Evolutionary conservation across 768 basidiomycete species (phyloP).

Genomic region (Collybiopsis confluens): DNA sequence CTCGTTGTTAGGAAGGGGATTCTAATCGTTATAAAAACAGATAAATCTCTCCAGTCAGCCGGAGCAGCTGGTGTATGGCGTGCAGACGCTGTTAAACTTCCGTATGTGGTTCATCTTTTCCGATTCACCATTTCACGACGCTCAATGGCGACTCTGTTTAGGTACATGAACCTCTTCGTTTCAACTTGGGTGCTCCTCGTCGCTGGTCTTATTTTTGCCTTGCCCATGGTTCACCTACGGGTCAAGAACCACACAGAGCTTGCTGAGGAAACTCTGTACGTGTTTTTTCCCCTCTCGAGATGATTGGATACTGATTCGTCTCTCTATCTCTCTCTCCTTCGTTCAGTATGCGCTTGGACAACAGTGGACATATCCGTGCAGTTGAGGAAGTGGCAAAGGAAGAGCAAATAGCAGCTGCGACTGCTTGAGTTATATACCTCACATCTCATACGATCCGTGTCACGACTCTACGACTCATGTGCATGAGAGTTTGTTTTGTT

Average conservation of each 20-base stretch:
- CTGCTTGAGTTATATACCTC: neutral
- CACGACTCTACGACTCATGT: too few species aligned
- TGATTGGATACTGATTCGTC: neutral
- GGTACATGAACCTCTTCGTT: constrained; percentile 59
- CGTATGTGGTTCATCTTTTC: constrained; percentile 39
- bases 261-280: constrained; percentile 52
- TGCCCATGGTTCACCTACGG: constrained; percentile 71
- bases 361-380: neutral
- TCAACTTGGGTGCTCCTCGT: constrained; percentile 73
- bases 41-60: constrained; percentile 75
- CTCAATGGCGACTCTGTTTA: too few species aligned
- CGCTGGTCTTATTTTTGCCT: constrained; percentile 58
- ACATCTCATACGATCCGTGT: too few species aligned
- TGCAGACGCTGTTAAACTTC: constrained; percentile 55
- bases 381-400: neutral
- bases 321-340: neutral
- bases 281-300: neutral
- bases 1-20: too few species aligned
- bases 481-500: too few species aligned
- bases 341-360: constrained; percentile 9
- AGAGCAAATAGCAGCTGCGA: neutral
- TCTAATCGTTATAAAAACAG: constrained; percentile 23
- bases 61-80: constrained; percentile 73
- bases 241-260: constrained; percentile 57
- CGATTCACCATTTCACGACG: neutral